These are phyloP conservation scores for Schizochytrium sp. DNA, from an alignment of 108 stramenopile species.

Conservation along the genomic window DNA sequence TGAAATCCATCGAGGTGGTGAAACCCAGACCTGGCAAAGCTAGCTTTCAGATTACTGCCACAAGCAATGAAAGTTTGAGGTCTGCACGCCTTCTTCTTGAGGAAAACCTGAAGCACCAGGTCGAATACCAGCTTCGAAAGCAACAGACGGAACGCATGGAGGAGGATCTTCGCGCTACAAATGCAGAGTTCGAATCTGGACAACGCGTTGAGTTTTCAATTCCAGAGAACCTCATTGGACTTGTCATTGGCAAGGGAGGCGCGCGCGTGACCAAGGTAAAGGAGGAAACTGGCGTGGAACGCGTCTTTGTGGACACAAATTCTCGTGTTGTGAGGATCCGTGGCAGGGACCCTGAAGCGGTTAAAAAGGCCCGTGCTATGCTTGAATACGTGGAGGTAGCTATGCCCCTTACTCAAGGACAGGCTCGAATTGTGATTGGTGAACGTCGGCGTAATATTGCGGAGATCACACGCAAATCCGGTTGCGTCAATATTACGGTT, in stretches of 20 bases:
- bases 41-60: constrained; percentile 13
- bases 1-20: background rate
- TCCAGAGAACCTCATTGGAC: background rate
- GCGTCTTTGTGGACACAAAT: background rate
- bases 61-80: background rate
- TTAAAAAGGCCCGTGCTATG: constrained; percentile 20
- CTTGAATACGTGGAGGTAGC: constrained; percentile 51
- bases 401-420: background rate
- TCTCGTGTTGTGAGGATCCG: constrained; percentile 33
- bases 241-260: constrained; percentile 25
- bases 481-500: constrained; percentile 43
- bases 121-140: constrained; percentile 45
- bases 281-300: constrained; percentile 52
- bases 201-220: constrained; percentile 6
- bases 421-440: background rate
- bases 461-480: constrained; percentile 54
- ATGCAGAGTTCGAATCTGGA: constrained; percentile 40
- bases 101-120: constrained; percentile 9
- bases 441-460: constrained; percentile 17
- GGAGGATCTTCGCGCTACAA: constrained; percentile 29
- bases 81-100: constrained; percentile 31
- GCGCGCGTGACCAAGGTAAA: constrained; percentile 48
- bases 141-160: constrained; percentile 55
- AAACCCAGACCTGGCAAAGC: constrained; percentile 40
- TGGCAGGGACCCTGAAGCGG: constrained; percentile 33